Conservation (phyloP, 2,329 filamentous ascomycete species). For the Aspergillus sp. region DNA sequence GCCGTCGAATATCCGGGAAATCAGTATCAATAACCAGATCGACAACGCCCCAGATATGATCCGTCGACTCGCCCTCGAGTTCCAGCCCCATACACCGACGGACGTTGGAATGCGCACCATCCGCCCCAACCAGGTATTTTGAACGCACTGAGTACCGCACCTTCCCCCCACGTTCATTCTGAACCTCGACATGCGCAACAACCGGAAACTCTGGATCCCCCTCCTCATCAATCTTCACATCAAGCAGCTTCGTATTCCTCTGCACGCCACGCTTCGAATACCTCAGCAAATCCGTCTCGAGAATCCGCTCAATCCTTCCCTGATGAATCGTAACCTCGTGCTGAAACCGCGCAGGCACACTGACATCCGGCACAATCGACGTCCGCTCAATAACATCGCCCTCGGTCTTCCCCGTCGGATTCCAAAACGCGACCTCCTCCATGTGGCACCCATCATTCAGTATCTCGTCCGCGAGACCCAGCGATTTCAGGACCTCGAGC, state of each 20-base stretch:
- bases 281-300: conserved; percentile 68
- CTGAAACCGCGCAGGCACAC: conserved; percentile 71
- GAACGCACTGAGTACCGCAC: conserved; percentile 56
- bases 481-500: conserved; percentile 48
- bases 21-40: conserved; percentile 73
- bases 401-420: conserved; percentile 57
- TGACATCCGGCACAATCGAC: conserved; percentile 55
- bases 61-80: conserved; percentile 70
- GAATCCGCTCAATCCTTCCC: conserved; percentile 71
- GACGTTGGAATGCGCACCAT: conserved; percentile 71
- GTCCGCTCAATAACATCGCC: conserved; percentile 63
- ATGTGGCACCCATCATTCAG: conserved; percentile 45
- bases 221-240: conserved; percentile 61
- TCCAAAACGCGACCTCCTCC: conserved; percentile 71
- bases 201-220: conserved; percentile 48
- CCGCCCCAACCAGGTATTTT: conserved; percentile 73
- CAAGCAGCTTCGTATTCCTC: conserved; percentile 67
- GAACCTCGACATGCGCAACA: conserved; percentile 38
- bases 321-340: conserved; percentile 74
- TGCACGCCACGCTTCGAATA: conserved; percentile 63
- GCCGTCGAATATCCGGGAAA: conserved; percentile 80
- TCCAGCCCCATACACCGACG: conserved; percentile 57
- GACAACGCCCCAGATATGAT: conserved; percentile 77
- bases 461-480: conserved; percentile 47
- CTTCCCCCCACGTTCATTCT: neutral